These are phyloP conservation scores for Mycena filopes DNA, from an alignment of 768 basidiomycete species.

Conservation along the genomic window DNA sequence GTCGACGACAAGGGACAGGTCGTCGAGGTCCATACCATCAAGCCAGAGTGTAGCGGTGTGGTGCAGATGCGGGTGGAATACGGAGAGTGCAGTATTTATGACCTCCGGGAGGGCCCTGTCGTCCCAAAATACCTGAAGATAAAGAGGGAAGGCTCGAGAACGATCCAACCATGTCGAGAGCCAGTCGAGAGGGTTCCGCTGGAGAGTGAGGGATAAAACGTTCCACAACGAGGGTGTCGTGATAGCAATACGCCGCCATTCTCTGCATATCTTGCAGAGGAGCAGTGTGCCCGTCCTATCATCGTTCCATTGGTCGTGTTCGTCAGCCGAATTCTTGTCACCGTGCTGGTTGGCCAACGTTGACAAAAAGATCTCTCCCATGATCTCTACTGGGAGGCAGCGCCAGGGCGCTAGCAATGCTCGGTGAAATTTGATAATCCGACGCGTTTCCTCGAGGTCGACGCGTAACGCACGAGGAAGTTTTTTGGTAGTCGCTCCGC, in stretches of 20 bases:
- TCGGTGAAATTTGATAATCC: slow-evolving; percentile 22
- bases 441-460: slow-evolving; percentile 19
- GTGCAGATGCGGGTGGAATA: slow-evolving; percentile 15
- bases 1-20: neutral
- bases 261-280: slow-evolving; percentile 16
- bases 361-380: slow-evolving; percentile 18
- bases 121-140: slow-evolving; percentile 23
- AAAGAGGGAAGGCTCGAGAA: slow-evolving; percentile 18
- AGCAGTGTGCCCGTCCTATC: slow-evolving; percentile 20
- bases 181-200: slow-evolving; percentile 16
- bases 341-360: neutral
- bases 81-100: slow-evolving; percentile 6
- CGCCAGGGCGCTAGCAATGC: slow-evolving; percentile 24
- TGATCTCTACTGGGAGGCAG: slow-evolving; percentile 24
- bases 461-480: slow-evolving; percentile 23
- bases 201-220: neutral
- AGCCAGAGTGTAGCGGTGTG: slow-evolving; percentile 17
- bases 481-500: no score
- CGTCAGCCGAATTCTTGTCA: no score
- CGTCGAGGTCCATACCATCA: slow-evolving; percentile 21
- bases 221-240: slow-evolving; percentile 25
- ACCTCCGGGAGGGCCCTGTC: neutral
- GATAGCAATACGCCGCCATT: slow-evolving; percentile 24
- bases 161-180: slow-evolving; percentile 28
- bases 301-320: slow-evolving; percentile 15